Conservation (phyloP, 2,329 filamentous ascomycete species). For the Diaporthe sp. region DNA sequence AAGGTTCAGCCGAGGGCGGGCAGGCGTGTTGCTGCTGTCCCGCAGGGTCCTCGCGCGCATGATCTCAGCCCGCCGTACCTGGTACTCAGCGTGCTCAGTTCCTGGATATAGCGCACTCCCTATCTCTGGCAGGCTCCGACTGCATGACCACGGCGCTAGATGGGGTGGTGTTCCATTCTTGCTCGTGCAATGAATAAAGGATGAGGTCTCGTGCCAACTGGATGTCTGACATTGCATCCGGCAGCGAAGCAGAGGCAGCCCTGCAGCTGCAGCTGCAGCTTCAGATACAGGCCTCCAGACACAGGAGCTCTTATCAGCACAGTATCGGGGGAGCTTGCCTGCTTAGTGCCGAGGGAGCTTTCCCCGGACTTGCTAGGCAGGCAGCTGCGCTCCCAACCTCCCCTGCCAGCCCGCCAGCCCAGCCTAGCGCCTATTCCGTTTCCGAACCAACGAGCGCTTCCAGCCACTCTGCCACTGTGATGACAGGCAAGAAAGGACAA, state of each 20-base stretch:
- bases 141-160: background rate
- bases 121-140: background rate
- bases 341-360: constrained; percentile 10
- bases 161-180: background rate
- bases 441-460: constrained; percentile 5
- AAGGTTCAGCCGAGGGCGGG: constrained; percentile 17
- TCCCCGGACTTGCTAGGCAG: too few relatives aligned
- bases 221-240: constrained; percentile 21
- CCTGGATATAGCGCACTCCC: background rate
- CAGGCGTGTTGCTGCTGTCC: background rate
- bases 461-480: constrained; percentile 7
- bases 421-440: background rate
- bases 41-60: constrained; percentile 19
- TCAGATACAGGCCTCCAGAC: background rate
- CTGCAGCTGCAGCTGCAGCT: background rate
- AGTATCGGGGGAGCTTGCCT: background rate
- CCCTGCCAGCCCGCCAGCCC: background rate
- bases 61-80: constrained; percentile 3
- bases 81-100: background rate
- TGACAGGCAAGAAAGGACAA: background rate
- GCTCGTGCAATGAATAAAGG: background rate
- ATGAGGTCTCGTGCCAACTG: constrained; percentile 13
- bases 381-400: background rate
- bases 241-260: background rate
- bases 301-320: constrained; percentile 26